Percentiles rank a stretch among this genome's conserved stretches.
phyloP scores from a whole-genome alignment of 83 land plant species.

The Thuja plicata region DNA sequence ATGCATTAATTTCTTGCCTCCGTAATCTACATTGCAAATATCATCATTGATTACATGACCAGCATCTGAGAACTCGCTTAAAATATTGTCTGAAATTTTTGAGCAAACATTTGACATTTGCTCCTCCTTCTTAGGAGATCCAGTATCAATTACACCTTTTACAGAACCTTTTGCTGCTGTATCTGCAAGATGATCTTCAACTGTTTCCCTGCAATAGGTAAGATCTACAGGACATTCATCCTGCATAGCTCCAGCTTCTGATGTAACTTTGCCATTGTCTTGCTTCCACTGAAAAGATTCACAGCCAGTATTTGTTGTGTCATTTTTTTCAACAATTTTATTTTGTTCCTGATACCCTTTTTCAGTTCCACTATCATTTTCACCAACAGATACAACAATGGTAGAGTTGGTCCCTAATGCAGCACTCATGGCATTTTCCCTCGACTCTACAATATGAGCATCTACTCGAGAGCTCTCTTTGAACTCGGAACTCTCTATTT shows the following conservation, averaged over 20 bases:
- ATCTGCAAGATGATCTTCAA: conserved; percentile 32
- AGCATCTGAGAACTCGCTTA: conserved; percentile 54
- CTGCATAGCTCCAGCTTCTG: conserved; percentile 2
- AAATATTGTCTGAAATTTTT: conserved; percentile 65
- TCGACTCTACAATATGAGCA: not conserved
- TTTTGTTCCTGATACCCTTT: conserved; percentile 9
- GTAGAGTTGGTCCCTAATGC: conserved; percentile 17
- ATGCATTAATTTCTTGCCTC: conserved; percentile 12
- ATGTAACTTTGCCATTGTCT: conserved; percentile 24
- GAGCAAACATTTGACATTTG: conserved; percentile 56
- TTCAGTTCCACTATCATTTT: conserved; percentile 15
- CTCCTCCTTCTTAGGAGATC: conserved; percentile 23
- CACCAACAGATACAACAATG: conserved; percentile 23
- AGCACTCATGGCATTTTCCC: not conserved
- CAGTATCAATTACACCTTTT: conserved; percentile 10
- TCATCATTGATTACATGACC: conserved; percentile 22
- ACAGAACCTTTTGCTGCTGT: conserved; percentile 26
- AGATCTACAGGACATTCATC: conserved; percentile 12
- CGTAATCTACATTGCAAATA: conserved; percentile 22
- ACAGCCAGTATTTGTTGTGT: conserved; percentile 4
- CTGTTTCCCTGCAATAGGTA: not conserved
- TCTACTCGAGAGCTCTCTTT: not conserved
- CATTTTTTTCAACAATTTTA: conserved; percentile 11
- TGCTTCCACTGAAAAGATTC: conserved; percentile 39
- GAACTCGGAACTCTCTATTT: not conserved